A percentile compares a stretch with the other conserved stretches of the same genome.
phyloP scores from a whole-genome alignment of 768 basidiomycete species.

The Amylocystis lapponica region DNA sequence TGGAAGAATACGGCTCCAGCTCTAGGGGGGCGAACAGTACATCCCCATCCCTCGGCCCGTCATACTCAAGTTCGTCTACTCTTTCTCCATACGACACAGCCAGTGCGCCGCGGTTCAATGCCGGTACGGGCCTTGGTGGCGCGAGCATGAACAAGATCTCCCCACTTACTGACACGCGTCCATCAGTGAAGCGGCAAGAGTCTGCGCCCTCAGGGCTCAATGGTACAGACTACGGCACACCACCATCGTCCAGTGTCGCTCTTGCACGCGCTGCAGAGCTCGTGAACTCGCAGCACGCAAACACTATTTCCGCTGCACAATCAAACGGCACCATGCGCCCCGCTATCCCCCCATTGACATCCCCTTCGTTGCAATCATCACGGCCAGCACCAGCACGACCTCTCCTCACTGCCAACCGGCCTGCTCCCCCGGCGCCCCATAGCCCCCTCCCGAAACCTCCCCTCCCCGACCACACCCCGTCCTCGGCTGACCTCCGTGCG shows the following conservation, averaged over 20 bases:
- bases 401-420: conserved; percentile 46
- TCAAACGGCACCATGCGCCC: conserved; percentile 22
- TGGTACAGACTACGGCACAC: conserved; percentile 26
- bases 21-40: conserved; percentile 8
- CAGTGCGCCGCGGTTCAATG: conserved; percentile 76
- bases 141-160: conserved; percentile 40
- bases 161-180: conserved; percentile 30
- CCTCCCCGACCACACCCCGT: conserved; percentile 49
- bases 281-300: conserved; percentile 49
- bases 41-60: conserved; percentile 1
- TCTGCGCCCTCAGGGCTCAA: conserved; percentile 33
- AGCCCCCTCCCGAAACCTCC: conserved; percentile 19
- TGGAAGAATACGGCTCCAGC: conserved; percentile 46
- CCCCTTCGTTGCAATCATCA: conserved; percentile 43
- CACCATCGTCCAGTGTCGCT: conserved; percentile 35
- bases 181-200: conserved; percentile 40
- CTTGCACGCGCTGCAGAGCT: conserved; percentile 53
- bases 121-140: conserved; percentile 89
- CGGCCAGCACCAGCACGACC: conserved; percentile 71
- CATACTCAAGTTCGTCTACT: conserved; percentile 16
- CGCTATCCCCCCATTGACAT: conserved; percentile 20
- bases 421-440: conserved; percentile 46
- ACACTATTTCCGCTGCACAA: conserved; percentile 33
- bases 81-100: conserved; percentile 28
- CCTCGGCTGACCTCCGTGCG: conserved; percentile 59